Evolutionary conservation across 371 early-diverging fungal genomes (phyloP).

Genomic region (Rhizopus sp.): DNA sequence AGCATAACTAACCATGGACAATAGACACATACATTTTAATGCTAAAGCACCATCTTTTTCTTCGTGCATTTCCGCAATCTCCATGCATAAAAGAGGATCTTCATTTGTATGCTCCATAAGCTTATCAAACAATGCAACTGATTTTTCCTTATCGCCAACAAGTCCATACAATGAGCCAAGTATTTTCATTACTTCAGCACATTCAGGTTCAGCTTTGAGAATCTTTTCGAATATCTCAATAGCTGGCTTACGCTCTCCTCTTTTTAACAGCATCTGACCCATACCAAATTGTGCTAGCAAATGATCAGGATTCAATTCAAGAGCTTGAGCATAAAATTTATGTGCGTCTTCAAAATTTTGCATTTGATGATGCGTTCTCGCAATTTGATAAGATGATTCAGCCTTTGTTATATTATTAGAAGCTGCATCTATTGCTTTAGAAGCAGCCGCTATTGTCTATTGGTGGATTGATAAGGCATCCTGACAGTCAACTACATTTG

Average conservation of each 20-base stretch:
- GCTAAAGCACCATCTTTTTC: conserved; percentile 53
- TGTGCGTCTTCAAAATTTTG: conserved; percentile 72
- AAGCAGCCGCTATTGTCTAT: conserved; percentile 46
- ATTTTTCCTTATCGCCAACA: conserved; percentile 67
- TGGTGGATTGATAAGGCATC: background rate
- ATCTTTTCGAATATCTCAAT: conserved; percentile 76
- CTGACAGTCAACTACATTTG: background rate
- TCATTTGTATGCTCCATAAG: conserved; percentile 55
- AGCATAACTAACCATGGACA: conserved; percentile 4
- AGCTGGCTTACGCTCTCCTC: conserved; percentile 57
- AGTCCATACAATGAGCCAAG: conserved; percentile 68
- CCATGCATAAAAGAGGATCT: conserved; percentile 59
- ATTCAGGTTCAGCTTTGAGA: conserved; percentile 60
- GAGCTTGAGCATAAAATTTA: conserved; percentile 69
- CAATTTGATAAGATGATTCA: conserved; percentile 65
- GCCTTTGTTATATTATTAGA: conserved; percentile 58
- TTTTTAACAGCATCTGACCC: conserved; percentile 70
- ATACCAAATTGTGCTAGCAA: conserved; percentile 74
- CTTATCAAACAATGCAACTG: conserved; percentile 61
- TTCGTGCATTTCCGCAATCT: conserved; percentile 66
- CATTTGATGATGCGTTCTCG: conserved; percentile 58
- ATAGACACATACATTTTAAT: conserved; percentile 47
- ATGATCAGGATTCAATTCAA: conserved; percentile 70
- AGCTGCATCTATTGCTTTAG: conserved; percentile 47
- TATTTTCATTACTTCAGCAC: conserved; percentile 65